Percentiles rank a stretch among this genome's conserved stretches.
These are phyloP conservation scores for Lactuca saligna DNA, from an alignment of 129 eudicot species.

Conservation along the genomic window DNA sequence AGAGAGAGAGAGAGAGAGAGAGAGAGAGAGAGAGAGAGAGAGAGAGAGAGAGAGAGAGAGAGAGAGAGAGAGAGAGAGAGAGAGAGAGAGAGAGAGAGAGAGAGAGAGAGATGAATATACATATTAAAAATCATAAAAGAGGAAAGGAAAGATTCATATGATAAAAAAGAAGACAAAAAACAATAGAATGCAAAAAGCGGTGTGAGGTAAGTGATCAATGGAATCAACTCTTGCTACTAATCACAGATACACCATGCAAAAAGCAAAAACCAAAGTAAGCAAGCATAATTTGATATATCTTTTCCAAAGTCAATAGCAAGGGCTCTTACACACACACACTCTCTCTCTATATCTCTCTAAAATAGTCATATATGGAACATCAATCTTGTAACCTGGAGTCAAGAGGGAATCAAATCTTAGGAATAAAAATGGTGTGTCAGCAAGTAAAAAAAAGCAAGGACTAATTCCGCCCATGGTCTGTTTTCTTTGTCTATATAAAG, in stretches of 20 bases:
- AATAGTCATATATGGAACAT: conserved; percentile 28
- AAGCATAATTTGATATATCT: conserved; percentile 11
- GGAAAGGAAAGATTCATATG: conserved; percentile 33
- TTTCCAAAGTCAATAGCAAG: conserved; percentile 37
- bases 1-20: conserved; percentile 15
- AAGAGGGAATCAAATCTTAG: conserved; percentile 41
- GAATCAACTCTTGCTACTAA: conserved; percentile 26
- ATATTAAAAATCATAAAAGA: conserved; percentile 31
- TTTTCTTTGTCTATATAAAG: conserved; percentile 25
- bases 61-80: not conserved
- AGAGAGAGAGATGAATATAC: conserved; percentile 22
- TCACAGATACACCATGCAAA: conserved; percentile 38
- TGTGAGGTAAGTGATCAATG: conserved; percentile 21
- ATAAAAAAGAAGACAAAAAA: conserved; percentile 11
- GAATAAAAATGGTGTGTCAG: conserved; percentile 44
- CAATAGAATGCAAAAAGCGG: conserved; percentile 6
- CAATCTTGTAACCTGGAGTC: conserved; percentile 39
- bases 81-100: conserved; percentile 12
- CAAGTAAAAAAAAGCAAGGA: conserved; percentile 23
- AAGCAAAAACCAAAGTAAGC: conserved; percentile 23
- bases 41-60: conserved; percentile 5
- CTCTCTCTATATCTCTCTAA: not conserved
- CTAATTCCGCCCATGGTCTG: conserved; percentile 31
- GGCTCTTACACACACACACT: conserved; percentile 2
- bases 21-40: conserved; percentile 1